Conservation (phyloP, 2,329 filamentous ascomycete species). For the Sphaerulina musiva region DNA sequence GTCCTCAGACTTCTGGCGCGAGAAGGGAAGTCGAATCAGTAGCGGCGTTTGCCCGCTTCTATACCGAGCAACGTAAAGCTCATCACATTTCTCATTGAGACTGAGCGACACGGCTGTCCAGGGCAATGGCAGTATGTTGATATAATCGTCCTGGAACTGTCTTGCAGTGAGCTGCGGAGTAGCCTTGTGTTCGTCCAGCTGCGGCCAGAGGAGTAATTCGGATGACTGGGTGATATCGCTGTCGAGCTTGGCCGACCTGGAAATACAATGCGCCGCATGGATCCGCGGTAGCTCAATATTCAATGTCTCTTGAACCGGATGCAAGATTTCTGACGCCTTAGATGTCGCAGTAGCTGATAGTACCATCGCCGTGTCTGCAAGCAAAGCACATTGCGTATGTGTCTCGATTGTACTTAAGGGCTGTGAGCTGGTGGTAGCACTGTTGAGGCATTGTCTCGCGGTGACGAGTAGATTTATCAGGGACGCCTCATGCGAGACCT, state of each 20-base stretch:
- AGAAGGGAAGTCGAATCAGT: conserved; percentile 76
- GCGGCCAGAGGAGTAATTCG: conserved; percentile 37
- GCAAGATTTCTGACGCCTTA: conserved; percentile 43
- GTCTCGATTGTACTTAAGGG: conserved; percentile 14
- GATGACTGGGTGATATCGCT: conserved; percentile 37
- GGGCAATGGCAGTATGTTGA: conserved; percentile 72
- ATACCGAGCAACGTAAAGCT: conserved; percentile 84
- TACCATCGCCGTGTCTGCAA: conserved; percentile 60
- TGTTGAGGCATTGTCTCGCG: conserved; percentile 19
- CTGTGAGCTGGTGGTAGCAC: neutral
- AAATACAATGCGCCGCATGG: conserved; percentile 60
- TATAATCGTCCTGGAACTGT: conserved; percentile 68
- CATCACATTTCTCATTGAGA: conserved; percentile 71
- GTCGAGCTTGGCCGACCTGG: conserved; percentile 49
- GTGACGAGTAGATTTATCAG: conserved; percentile 14
- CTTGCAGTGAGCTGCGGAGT: conserved; percentile 26
- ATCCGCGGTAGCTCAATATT: conserved; percentile 63
- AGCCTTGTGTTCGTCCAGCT: conserved; percentile 21
- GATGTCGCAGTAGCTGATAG: conserved; percentile 52
- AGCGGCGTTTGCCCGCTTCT: conserved; percentile 71
- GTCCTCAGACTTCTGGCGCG: conserved; percentile 73
- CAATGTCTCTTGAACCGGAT: conserved; percentile 39
- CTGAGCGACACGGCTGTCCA: conserved; percentile 87
- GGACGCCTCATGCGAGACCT: conserved; percentile 8
- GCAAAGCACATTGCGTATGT: conserved; percentile 51